phyloP scores from a whole-genome alignment of 495 filamentous ascomycete genomes.

The Friedmanniomyces simplex region DNA sequence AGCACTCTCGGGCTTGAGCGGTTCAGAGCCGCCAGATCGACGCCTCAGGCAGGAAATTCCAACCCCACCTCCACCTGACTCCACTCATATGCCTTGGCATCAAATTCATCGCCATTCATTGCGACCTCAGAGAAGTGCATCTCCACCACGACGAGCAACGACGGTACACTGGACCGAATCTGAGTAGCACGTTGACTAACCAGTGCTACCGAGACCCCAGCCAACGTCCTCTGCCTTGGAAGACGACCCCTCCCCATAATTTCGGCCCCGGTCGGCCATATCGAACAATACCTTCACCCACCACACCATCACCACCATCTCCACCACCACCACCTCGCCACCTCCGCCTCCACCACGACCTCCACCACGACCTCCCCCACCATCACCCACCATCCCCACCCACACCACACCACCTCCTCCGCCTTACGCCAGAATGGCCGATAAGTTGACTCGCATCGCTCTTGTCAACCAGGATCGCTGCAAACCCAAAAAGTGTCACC shows the following conservation, averaged over 20 bases:
- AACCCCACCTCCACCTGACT: background rate
- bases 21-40: background rate
- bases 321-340: background rate
- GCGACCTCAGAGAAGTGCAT: no score
- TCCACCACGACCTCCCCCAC: background rate
- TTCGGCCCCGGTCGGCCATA: no score
- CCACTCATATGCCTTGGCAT: background rate
- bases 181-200: no score
- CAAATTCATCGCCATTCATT: no score
- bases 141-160: no score
- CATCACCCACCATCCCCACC: background rate
- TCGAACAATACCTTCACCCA: no score
- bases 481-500: slow-evolving; percentile 66
- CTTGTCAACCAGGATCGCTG: slow-evolving; percentile 93
- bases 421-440: slow-evolving; percentile 51
- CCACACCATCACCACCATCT: background rate
- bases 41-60: background rate
- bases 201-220: no score
- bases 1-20: no score
- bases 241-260: background rate
- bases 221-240: no score
- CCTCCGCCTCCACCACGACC: no score
- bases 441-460: slow-evolving; percentile 87
- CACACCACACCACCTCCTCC: background rate
- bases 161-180: no score